Evolutionary conservation across 2,329 filamentous ascomycete species (phyloP), one percentile per base, ranked within the genome.

Genomic region (Penicillium sp.): DNA sequence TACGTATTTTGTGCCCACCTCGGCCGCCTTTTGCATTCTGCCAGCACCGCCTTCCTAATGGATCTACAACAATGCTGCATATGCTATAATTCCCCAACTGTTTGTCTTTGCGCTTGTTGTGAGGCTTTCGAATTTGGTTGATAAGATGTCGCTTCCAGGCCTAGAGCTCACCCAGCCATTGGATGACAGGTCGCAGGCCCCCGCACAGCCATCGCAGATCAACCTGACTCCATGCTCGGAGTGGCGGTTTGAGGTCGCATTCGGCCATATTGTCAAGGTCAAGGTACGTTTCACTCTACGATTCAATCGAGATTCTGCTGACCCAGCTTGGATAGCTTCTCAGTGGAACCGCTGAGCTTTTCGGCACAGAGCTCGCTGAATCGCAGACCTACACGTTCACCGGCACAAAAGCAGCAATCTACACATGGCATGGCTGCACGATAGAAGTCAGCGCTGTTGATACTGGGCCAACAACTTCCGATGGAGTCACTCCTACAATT

Each of bases 341-440:
- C 52, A 84, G 82, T 32, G 94, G 94, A 57, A 91, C 87, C 1
- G 94, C 93, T 45, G 94, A 99, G 74, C 85, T 96, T 68, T 96
- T 97, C 70, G 94, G 94, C 69, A 92, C 93, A 51, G 94, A 99
- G 76, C 87, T 99, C 40, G 91, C 91, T 10, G 81, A 84, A 9
- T 88, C 88, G 53, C 88, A 88, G 47, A 81, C 84, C 9, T 97
- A 97, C 77, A 86, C 81, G 30, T 93, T 99, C 73, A 82, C 83
- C 42, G 89, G 90, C 52, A 84, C 83, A 62, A 95, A 95, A 77
- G 89, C 89, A 54, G 92, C 93, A 57, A 88, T 99, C 67, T 90
- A 90, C 72, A 96, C 92, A 47, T 96, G 91, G 88, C 86, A 93
- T 67, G 93, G 94, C 65, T 97, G 91, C 74, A 85, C 85, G 49